Conservation (phyloP, 1,284 basidiomycete species). For the Mycena sp. region DNA sequence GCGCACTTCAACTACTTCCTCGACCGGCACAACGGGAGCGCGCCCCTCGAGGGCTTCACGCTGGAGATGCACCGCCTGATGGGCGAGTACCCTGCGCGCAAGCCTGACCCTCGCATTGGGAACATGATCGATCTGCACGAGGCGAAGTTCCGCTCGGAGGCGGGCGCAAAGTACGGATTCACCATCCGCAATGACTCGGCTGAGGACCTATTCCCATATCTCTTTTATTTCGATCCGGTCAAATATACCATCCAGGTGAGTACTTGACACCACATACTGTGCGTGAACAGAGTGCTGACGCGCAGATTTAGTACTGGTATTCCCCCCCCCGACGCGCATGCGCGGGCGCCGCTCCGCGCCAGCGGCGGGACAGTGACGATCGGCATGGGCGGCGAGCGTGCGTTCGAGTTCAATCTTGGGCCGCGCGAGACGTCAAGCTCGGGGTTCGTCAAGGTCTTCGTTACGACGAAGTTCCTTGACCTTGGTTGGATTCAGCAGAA, state of each 20-base stretch:
- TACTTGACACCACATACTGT: not conserved
- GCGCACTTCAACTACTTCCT: constrained; percentile 43
- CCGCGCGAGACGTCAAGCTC: not conserved
- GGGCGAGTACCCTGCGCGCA: not conserved
- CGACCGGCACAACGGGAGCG: constrained; percentile 27
- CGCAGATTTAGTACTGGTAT: not conserved
- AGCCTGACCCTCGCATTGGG: not conserved
- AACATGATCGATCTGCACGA: constrained; percentile 37
- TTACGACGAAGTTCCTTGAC: not conserved
- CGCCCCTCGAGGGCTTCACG: constrained; percentile 25
- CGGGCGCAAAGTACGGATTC: constrained; percentile 17
- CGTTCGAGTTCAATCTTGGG: not conserved
- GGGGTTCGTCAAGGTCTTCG: not conserved
- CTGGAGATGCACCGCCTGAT: constrained; percentile 22
- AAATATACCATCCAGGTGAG: constrained; percentile 43
- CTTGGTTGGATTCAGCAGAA: not conserved
- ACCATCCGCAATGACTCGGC: constrained; percentile 41
- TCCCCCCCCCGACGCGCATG: not conserved
- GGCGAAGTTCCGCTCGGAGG: constrained; percentile 34
- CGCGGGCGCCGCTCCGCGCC: not conserved
- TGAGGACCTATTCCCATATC: constrained; percentile 42
- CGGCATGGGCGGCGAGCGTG: not conserved
- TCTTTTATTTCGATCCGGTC: constrained; percentile 48
- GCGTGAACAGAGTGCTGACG: not conserved
- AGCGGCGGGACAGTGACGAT: not conserved